Evolutionary conservation across 805 yeast species (phyloP), one percentile per base, ranked within the genome.

Genomic region (Lipomyces yamadae): DNA sequence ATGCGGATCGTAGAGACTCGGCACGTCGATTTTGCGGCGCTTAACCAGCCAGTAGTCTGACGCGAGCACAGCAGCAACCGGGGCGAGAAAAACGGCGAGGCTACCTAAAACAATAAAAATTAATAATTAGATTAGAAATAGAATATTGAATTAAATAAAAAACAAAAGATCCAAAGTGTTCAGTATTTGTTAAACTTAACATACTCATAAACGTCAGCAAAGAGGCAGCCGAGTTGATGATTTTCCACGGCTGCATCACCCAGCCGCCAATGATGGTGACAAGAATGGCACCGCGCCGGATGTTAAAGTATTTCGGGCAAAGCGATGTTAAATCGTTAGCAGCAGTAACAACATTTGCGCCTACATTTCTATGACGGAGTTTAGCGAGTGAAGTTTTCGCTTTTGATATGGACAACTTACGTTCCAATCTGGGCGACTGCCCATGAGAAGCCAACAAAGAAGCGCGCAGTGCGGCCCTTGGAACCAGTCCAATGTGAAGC

Each of bases 341-440:
- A 65, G 85, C 84, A 2, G 87, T 81, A 56, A 86, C 80, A n/a
- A 88, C 84, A 73, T 86, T 86, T 42, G 89, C 89, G 5, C 87
- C 64, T 57, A 69, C 42, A 58, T 66, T 70, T 58, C 66, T 67
- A n/a, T 29, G 33, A 30, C 45, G 4, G 45, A 39, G 2, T 3
- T 39, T 39, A 55, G 59, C 4, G 39, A 39, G n/a, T 13, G 6
- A 4, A 39, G n/a, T 15, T 4, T 8, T 39, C 18, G 15, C 18
- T 13, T 39, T n/a, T 13, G 45, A 50, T 15, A 50, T 24, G 55
- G 30, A 32, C 24, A n/a, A 55, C 58, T 55, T 33, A 55, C 35
- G 71, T 67, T 50, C 71, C 72, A 64, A 68, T 65, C 59, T 67
- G 70, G 33, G 64, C 71, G 39, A 69, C 39, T 13, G 63, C 67